A percentile compares a stretch with the other conserved stretches of the same genome.
Evolutionary conservation across 1,139 yeast genomes (phyloP).

Genomic region (Zygoascus meyerae): DNA sequence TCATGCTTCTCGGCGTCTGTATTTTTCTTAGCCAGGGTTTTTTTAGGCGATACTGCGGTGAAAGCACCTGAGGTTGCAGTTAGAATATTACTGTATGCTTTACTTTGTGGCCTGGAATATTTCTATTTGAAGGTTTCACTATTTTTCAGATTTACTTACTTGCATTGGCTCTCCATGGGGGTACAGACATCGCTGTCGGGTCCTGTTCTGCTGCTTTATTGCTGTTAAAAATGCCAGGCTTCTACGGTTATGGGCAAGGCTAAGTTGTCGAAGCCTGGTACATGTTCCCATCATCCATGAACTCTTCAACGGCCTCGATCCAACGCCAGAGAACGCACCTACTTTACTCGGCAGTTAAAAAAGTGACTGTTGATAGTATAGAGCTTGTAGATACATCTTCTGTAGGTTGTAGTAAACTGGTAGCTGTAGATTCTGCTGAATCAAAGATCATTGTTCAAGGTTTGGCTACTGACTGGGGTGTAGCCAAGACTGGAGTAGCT

Average conservation of each 20-base stretch:
- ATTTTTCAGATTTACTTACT: conserved; percentile 5
- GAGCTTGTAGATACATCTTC: conserved; percentile 14
- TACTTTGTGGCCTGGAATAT: not conserved
- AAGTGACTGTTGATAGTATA: conserved; percentile 8
- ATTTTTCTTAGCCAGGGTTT: not conserved
- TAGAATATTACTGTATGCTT: not conserved
- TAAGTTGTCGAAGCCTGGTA: not conserved
- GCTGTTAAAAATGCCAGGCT: not conserved
- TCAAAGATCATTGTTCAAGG: conserved; percentile 22
- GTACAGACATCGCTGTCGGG: conserved; percentile 21
- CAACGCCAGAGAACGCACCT: conserved; percentile 21
- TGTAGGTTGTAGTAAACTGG: conserved; percentile 15
- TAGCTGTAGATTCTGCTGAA: conserved; percentile 26
- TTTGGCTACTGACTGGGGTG: conserved; percentile 25
- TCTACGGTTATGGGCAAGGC: not conserved
- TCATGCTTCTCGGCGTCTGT: not conserved
- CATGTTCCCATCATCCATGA: conserved; percentile 1
- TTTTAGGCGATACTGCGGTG: conserved; percentile 2
- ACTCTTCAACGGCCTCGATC: conserved; percentile 14
- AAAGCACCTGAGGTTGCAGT: not conserved
- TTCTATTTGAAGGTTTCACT: no score
- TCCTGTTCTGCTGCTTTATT: not conserved
- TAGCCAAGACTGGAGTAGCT: not conserved
- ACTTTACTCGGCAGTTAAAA: conserved; percentile 14
- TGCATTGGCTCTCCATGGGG: conserved; percentile 26